Base-by-base conservation (phyloP, 345 rosid species). In the Erucastrum elatum region DNA sequence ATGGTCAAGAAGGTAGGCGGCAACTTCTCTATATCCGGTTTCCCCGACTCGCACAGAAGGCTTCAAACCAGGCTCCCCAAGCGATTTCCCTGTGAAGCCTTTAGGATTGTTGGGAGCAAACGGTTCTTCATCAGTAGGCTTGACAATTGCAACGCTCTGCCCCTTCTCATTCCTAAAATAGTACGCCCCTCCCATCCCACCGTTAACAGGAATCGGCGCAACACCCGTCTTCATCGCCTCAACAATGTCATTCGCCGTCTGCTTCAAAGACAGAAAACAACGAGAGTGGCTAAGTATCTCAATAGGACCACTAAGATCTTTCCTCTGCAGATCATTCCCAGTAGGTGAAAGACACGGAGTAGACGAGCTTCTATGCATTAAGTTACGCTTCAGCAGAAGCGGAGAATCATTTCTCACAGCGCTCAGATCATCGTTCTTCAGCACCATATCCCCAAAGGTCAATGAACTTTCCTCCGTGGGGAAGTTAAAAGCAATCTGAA, bases 21-120 rank as follows among this genome's bases (percentile, higher is more conserved):
- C 90, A 68, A 88, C 96, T 79, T 89, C 96, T 61, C 96, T 82
- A 73, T 77, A 87, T 35, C 96, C 91, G 1, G 93, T 87, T 81
- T 89, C 96, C 35, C 96, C 96, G 65, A 91, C 96, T 61, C 93
- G 82, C 10, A 91, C 90, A 9, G 89, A 88, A 49, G 84, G 89
- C 81, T 91, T 89, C 66, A 87, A 59, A 72, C 96, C 94, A 16
- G 90, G 96, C 68, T 86, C 90, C 72, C 96, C 91, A 68, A 91
- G 91, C 29, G 90, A 74, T 79, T 82, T 89, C 59, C 96, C 96
- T 15, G 84, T 76, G 71, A 91, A 91, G 29, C 93, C 96, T 82
- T 91, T 91, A 4, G 96, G 96, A 74, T 91, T 91, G 81, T 91
- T 88, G 51, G 96, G 96, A 9, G 96, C 96, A 86, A 89, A 89